A percentile compares a stretch with the other conserved stretches of the same genome.
Conservation (phyloP, 1,139 yeast genomes). For the Debaryomyces udenii region DNA sequence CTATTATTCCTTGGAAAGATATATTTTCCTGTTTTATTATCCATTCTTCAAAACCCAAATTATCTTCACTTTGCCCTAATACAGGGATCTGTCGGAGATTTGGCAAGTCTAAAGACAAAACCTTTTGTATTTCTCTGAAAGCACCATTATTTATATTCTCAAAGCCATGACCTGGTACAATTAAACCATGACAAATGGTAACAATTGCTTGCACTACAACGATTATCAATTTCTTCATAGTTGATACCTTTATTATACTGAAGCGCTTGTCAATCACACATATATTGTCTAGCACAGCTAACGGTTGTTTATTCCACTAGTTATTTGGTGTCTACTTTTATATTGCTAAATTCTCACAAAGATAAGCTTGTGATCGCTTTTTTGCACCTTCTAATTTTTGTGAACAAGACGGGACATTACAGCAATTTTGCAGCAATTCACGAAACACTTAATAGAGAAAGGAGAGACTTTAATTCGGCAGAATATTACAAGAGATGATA, state of each 20-base stretch:
- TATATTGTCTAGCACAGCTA: too few relatives aligned
- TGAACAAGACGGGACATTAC: background rate
- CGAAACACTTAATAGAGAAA: too few relatives aligned
- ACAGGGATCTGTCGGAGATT: background rate
- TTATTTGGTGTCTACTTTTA: background rate
- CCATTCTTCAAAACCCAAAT: constrained; percentile 58
- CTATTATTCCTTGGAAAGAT: constrained; percentile 57
- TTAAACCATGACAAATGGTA: background rate
- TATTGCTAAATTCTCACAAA: constrained; percentile 5
- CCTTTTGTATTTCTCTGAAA: constrained; percentile 1
- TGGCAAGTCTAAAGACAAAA: constrained; percentile 1
- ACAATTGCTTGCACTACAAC: background rate
- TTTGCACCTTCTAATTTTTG: constrained; percentile 7
- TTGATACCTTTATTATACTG: background rate
- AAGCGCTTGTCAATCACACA: too few relatives aligned
- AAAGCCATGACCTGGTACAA: background rate
- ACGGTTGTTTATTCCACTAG: too few relatives aligned
- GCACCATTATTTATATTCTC: constrained; percentile 1
- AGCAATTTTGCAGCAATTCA: background rate
- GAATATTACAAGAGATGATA: too few relatives aligned
- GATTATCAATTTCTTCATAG: constrained; percentile 1
- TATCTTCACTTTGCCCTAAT: constrained; percentile 9
- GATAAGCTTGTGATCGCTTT: constrained; percentile 9
- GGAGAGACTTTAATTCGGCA: too few relatives aligned
- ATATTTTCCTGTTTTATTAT: constrained; percentile 48